phyloP scores from a whole-genome alignment of 1,284 basidiomycete genomes.

The Malassezia yamatoensis region DNA sequence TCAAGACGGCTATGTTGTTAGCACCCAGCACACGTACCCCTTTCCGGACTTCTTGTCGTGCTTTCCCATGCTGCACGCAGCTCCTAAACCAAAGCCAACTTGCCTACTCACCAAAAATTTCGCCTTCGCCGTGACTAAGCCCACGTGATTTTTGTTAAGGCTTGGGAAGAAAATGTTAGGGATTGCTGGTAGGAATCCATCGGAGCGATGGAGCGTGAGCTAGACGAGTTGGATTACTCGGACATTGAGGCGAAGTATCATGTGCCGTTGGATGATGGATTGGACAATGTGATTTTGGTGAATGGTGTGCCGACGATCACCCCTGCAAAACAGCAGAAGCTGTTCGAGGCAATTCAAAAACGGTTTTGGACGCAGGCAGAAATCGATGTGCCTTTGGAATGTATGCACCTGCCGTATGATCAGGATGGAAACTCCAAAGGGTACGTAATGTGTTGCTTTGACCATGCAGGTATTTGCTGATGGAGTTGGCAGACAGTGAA shows the following conservation, averaged over 20 bases:
- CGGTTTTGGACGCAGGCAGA: conserved; percentile 47
- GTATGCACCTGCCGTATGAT: conserved; percentile 49
- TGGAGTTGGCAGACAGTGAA: conserved; percentile 71
- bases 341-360: conserved; percentile 49
- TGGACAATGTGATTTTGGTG: conserved; percentile 50
- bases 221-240: conserved; percentile 73
- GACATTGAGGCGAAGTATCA: conserved; percentile 78
- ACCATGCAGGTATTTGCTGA: conserved; percentile 59
- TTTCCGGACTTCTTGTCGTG: conserved; percentile 47
- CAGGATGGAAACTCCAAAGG: conserved; percentile 49
- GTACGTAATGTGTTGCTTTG: conserved; percentile 8
- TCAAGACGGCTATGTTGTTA: conserved; percentile 35
- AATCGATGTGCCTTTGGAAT: conserved; percentile 39
- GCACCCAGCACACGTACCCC: conserved; percentile 16
- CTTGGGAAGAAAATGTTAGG: conserved; percentile 12
- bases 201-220: conserved; percentile 48
- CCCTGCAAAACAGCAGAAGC: conserved; percentile 45
- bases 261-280: conserved; percentile 46
- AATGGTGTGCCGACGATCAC: conserved; percentile 49
- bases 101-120: neutral
- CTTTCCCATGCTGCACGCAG: conserved; percentile 29
- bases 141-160: conserved; percentile 11
- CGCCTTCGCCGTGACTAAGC: conserved; percentile 3
- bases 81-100: neutral
- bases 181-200: neutral